These are phyloP conservation scores for Phanerodontia chrysosporium DNA, from an alignment of 768 basidiomycete species.

Conservation along the genomic window DNA sequence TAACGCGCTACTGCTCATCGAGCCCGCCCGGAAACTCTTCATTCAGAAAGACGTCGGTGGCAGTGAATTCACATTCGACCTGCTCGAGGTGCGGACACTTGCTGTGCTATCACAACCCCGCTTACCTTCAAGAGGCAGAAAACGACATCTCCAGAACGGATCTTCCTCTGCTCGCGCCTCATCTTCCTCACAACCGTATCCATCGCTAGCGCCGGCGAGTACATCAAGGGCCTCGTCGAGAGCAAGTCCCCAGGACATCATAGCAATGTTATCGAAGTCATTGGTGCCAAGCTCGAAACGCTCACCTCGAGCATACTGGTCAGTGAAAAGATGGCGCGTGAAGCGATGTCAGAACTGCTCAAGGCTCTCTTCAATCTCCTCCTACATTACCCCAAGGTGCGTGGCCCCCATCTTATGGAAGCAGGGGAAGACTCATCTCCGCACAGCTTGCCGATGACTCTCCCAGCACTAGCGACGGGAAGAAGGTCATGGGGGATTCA, in stretches of 20 bases:
- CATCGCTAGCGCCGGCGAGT: conserved; percentile 37
- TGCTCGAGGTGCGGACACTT: conserved; percentile 51
- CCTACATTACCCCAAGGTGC: conserved; percentile 75
- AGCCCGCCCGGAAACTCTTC: conserved; percentile 54
- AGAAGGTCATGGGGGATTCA: conserved; percentile 62
- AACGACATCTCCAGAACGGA: conserved; percentile 53
- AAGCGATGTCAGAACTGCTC: conserved; percentile 78
- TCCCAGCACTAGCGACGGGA: conserved; percentile 15
- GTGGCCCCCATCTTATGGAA: conserved; percentile 11
- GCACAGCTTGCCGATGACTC: conserved; percentile 19
- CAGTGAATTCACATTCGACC: conserved; percentile 47
- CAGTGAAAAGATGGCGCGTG: conserved; percentile 52
- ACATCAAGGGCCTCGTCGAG: conserved; percentile 60
- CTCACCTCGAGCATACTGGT: conserved; percentile 45
- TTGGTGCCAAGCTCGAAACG: conserved; percentile 56
- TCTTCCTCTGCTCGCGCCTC: conserved; percentile 73
- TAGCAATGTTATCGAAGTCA: conserved; percentile 56
- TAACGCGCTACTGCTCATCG: conserved; percentile 72
- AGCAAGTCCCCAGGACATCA: conserved; percentile 47
- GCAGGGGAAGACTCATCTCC: neutral
- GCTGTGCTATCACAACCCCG: neutral
- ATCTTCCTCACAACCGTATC: conserved; percentile 71
- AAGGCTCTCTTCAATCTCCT: conserved; percentile 84
- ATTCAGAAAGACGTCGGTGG: conserved; percentile 58
- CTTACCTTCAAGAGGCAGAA: conserved; percentile 41